Evolutionary conservation across 768 basidiomycete species (phyloP), one percentile per base, ranked within the genome.

Genomic region (Boletus reticuloceps): DNA sequence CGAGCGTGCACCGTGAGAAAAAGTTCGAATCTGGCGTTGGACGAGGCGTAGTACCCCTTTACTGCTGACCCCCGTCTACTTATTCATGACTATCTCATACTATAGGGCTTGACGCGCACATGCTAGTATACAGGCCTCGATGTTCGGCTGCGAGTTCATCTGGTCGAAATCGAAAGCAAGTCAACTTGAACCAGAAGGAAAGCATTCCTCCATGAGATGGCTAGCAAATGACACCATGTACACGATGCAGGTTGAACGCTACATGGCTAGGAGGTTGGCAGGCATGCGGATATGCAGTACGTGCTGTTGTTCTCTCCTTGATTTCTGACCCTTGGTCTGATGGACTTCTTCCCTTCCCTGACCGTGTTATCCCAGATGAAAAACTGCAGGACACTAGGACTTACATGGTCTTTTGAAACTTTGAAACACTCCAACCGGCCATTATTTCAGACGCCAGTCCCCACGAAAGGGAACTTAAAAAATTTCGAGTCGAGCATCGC

Each of bases 291-390:
- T 4, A 22, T 38, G 39, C 36, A 50, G 29, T 25, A 19, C 14
- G 7, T 20, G 44, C 32, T 19, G 36, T 31, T 19, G 36, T 34
- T 42, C 37, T 34, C 38, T 54, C 27, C 44, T 43, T 41, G 51
- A 50, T 58, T 5, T 36, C 38, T 50, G 39, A 29, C 51, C 47
- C 50, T 50, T 38, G 37, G 47, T 31, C 34, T 9, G 16, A 37
- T 46, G 22, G 25, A n/a, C 64, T 66, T 66, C 64, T 58, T 64
- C 32, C 19, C 43, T 36, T 65, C 61, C 61, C 65, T 53, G 61
- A 65, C 36, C 34, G 38, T 51, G 50, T 50, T 42, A 58, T 54
- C 47, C 11, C 38, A 47, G 41, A 65, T 64, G 55, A 61, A 64
- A 58, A 43, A 50, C 46, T 34, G 50, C 53, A 55, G 19, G 61